These are phyloP conservation scores for Sordaria brevicollis DNA, from an alignment of 495 filamentous ascomycete genomes.

Conservation along the genomic window DNA sequence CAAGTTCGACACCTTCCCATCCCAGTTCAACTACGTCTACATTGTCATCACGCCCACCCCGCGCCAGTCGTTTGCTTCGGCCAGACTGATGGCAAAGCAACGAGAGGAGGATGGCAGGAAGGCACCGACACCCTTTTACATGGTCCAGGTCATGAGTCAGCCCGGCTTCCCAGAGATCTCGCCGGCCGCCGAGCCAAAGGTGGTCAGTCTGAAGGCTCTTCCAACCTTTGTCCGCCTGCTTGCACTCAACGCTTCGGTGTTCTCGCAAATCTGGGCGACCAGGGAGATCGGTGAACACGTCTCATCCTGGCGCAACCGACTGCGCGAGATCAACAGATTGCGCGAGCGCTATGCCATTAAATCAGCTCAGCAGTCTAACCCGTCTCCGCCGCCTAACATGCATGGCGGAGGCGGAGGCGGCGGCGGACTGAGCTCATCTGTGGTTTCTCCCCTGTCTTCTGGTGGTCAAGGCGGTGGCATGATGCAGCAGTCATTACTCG, in stretches of 20 bases:
- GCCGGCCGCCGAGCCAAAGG: slow-evolving; percentile 74
- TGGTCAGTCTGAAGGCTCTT: slow-evolving; percentile 68
- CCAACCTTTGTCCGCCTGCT: slow-evolving; percentile 84
- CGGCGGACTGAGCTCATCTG: background rate
- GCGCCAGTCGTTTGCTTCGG: slow-evolving; percentile 48
- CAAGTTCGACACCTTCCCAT: slow-evolving; percentile 83
- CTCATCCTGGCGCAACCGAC: slow-evolving; percentile 79
- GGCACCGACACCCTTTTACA: slow-evolving; percentile 52
- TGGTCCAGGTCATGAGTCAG: slow-evolving; percentile 73
- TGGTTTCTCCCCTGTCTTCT: background rate
- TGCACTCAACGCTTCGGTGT: slow-evolving; percentile 87
- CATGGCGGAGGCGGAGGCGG: slow-evolving; percentile 6
- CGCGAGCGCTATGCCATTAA: slow-evolving; percentile 49
- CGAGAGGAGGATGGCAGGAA: slow-evolving; percentile 28
- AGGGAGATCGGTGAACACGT: slow-evolving; percentile 73
- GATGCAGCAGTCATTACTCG: slow-evolving; percentile 4
- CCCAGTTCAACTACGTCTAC: slow-evolving; percentile 89
- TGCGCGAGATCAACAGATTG: slow-evolving; percentile 74
- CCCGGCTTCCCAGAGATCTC: slow-evolving; percentile 84
- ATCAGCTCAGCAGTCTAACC: slow-evolving; percentile 17
- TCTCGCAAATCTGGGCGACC: slow-evolving; percentile 76
- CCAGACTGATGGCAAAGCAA: slow-evolving; percentile 27
- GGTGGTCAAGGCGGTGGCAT: slow-evolving; percentile 4
- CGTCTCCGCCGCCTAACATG: slow-evolving; percentile 32
- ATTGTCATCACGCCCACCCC: slow-evolving; percentile 89